Evolutionary conservation across 2,329 filamentous ascomycete genomes (phyloP).

Genomic region (Claviceps pusilla): DNA sequence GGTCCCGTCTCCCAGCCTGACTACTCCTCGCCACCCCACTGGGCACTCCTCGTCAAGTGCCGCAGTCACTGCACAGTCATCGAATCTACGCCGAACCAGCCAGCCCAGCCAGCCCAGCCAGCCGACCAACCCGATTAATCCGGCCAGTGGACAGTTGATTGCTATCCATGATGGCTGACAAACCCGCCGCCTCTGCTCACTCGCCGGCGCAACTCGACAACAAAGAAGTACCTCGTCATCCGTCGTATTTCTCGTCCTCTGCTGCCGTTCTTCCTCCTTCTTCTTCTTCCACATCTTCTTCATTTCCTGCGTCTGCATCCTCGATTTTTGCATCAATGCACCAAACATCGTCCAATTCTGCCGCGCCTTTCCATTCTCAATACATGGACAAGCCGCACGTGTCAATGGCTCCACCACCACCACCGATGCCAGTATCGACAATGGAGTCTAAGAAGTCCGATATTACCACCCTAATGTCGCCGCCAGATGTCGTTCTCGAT

Average conservation of each 20-base stretch:
- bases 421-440: slow-evolving; percentile 5
- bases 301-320: slow-evolving; percentile 5
- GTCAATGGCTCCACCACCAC: slow-evolving; percentile 17
- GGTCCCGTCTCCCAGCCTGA: neutral
- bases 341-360: slow-evolving; percentile 7
- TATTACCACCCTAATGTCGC: slow-evolving; percentile 46
- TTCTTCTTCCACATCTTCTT: slow-evolving; percentile 7
- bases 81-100: neutral
- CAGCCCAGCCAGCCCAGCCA: no score
- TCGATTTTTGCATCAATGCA: slow-evolving; percentile 6
- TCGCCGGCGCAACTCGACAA: slow-evolving; percentile 16
- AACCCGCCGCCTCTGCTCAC: slow-evolving; percentile 16
- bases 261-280: no score
- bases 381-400: slow-evolving; percentile 9
- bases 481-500: slow-evolving; percentile 41
- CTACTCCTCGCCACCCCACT: slow-evolving; percentile 1
- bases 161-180: slow-evolving; percentile 18
- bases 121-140: no score
- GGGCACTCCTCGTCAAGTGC: slow-evolving; percentile 4
- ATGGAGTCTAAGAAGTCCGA: slow-evolving; percentile 27
- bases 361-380: slow-evolving; percentile 15
- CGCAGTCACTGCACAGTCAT: slow-evolving; percentile 3
- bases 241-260: slow-evolving; percentile 8
- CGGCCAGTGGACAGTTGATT: no score
- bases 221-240: slow-evolving; percentile 7